Evolutionary conservation across 2,329 filamentous ascomycete genomes (phyloP).

Genomic region (Colletotrichum cereale): DNA sequence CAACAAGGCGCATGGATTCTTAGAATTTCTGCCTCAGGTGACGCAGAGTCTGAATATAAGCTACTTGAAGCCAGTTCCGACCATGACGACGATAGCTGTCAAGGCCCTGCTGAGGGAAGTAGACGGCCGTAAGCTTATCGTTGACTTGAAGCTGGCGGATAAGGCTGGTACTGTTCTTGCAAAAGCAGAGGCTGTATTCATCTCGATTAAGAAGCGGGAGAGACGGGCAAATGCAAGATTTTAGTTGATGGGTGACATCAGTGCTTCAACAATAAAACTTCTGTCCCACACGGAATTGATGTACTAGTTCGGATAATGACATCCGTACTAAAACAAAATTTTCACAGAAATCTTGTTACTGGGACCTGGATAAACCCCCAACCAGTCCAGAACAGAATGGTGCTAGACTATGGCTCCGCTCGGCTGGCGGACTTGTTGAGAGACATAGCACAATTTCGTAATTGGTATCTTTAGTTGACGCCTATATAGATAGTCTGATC

Average conservation of each 20-base stretch:
- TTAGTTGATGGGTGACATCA: background rate
- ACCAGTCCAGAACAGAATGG: background rate
- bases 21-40: background rate
- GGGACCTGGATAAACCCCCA: no score
- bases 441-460: background rate
- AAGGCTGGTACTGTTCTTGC: background rate
- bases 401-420: background rate
- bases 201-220: background rate
- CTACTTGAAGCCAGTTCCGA: background rate
- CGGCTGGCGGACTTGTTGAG: background rate
- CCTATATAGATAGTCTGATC: background rate
- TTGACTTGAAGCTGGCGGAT: background rate
- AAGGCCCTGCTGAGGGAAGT: background rate
- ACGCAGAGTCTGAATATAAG: background rate
- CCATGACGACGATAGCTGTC: background rate
- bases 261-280: background rate
- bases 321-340: background rate
- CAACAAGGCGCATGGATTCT: background rate
- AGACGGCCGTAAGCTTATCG: background rate
- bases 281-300: background rate
- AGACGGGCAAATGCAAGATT: background rate
- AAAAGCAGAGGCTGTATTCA: background rate
- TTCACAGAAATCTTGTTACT: background rate
- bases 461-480: background rate
- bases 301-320: background rate